These are phyloP conservation scores for Mikania micrantha DNA, from an alignment of 129 eudicot genomes.

Conservation along the genomic window DNA sequence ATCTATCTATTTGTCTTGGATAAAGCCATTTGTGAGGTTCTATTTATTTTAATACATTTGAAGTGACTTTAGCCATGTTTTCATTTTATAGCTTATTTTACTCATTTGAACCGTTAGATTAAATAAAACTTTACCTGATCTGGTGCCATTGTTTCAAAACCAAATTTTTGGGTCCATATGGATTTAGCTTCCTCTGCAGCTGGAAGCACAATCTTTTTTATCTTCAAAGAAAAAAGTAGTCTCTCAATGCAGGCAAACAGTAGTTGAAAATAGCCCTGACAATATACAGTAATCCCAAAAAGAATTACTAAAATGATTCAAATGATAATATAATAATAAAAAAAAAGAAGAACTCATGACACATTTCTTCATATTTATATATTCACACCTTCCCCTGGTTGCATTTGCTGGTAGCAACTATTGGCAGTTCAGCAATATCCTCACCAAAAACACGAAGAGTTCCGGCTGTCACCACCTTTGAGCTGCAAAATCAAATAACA, in stretches of 20 bases:
- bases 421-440: constrained; percentile 85
- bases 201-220: constrained; percentile 78
- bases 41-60: background rate
- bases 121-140: constrained; percentile 34
- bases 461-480: constrained; percentile 77
- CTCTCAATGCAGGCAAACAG: constrained; percentile 84
- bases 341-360: background rate
- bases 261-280: constrained; percentile 79
- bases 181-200: constrained; percentile 88
- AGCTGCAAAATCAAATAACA: constrained; percentile 42
- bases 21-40: background rate
- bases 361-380: background rate
- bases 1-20: background rate
- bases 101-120: background rate
- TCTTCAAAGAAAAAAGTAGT: constrained; percentile 53
- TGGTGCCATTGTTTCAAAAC: constrained; percentile 46
- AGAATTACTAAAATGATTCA: background rate
- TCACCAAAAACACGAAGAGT: constrained; percentile 72
- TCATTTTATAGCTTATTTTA: background rate
- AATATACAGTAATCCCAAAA: background rate
- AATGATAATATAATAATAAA: too few relatives aligned
- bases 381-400: constrained; percentile 78
- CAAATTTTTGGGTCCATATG: constrained; percentile 77
- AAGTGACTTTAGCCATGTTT: background rate
- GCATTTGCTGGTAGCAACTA: constrained; percentile 74